These are phyloP conservation scores for Neurospora sp. DNA, from an alignment of 495 filamentous ascomycete genomes.

Conservation along the genomic window DNA sequence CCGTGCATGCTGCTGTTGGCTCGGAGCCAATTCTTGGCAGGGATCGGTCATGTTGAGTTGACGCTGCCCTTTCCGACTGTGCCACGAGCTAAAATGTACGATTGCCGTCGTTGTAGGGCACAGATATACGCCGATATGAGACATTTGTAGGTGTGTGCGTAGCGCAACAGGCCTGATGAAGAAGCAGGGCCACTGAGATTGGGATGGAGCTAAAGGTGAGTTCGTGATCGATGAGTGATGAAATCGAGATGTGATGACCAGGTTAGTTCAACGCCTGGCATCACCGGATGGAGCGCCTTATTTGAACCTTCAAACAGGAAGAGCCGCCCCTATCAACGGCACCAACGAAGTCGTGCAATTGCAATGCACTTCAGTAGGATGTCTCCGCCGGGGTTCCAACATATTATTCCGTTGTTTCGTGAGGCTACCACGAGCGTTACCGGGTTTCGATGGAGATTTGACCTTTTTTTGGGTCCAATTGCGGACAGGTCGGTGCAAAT, in stretches of 20 bases:
- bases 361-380: neutral
- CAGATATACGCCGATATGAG: neutral
- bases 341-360: neutral
- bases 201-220: neutral
- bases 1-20: neutral
- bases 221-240: neutral
- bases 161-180: neutral
- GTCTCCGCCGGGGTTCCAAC: neutral
- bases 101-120: neutral
- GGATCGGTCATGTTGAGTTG: neutral
- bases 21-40: neutral
- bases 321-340: neutral
- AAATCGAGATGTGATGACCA: neutral
- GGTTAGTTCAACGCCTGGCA: neutral
- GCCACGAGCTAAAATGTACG: neutral
- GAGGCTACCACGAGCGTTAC: neutral
- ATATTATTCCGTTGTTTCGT: neutral
- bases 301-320: neutral
- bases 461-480: neutral
- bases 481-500: neutral
- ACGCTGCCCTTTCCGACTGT: neutral
- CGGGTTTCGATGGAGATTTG: neutral
- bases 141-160: neutral
- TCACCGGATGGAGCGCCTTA: neutral
- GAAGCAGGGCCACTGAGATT: neutral